Evolutionary conservation across 2,329 filamentous ascomycete genomes (phyloP), one percentile per base, ranked within the genome.

Genomic region (Stylonectria norvegica): DNA sequence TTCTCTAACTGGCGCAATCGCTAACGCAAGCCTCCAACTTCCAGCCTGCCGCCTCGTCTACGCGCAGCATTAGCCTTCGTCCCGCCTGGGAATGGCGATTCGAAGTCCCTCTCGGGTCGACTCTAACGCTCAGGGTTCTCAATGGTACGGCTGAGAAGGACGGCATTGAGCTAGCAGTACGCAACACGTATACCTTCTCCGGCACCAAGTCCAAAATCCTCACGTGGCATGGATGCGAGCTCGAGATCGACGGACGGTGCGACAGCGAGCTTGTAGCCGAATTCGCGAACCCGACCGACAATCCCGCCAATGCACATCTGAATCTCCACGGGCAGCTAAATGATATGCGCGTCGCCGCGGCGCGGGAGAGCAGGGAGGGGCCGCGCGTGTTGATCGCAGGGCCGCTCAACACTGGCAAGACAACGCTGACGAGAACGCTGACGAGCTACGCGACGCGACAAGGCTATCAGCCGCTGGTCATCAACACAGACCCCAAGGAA

Each of bases 271-370:
- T 66, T 34, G 66, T 78, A 18, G 83, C 83, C 30, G 79, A 85
- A 39, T 83, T 78, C 40, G 42, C 79, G 72, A 66, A 79, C 62
- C 67, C 86, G 0, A 83, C 88, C 56, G 87, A 93, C 59, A 94
- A 89, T 20, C 85, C 88, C 4, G 85, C 90, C 71, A 78, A 83
- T 40, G 78, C 83, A 49, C 86, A 89, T 65, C 70, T 89, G 38
- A 97, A 96, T 60, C 75, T 93, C 7, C 93, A 98, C 65, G 88
- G 91, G 58, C 85, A 87, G 49, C 79, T 98, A 11, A 84, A 91
- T 58, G 78, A 79, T 20, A 66, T 88, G 61, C 78, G 93, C 14
- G 74, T 79, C 11, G 72, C 76, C 30, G 81, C 83, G 2, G 70
- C 72, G 27, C 63, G 70, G 4, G 58, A 60, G 2, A 49, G 61